These are phyloP conservation scores for Colletotrichum musae DNA, from an alignment of 2,329 filamentous ascomycete species.

Conservation along the genomic window DNA sequence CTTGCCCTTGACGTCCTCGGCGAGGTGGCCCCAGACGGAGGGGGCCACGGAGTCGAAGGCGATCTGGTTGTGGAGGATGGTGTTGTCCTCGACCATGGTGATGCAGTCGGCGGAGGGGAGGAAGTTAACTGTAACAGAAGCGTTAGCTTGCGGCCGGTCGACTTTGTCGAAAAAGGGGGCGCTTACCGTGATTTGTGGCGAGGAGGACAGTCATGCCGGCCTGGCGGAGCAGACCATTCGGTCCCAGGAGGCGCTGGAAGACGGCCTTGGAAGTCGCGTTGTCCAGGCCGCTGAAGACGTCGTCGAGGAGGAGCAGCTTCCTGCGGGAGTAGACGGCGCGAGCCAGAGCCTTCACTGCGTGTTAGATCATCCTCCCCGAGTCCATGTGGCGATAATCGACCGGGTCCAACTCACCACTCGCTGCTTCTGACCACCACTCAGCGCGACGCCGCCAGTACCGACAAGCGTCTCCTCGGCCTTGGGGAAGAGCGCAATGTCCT, in stretches of 20 bases:
- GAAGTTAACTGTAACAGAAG: conserved; percentile 41
- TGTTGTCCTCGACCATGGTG: conserved; percentile 45
- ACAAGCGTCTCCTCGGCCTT: conserved; percentile 53
- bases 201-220: conserved; percentile 58
- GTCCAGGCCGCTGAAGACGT: conserved; percentile 62
- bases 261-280: conserved; percentile 58
- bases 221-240: conserved; percentile 56
- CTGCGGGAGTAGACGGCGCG: conserved; percentile 60
- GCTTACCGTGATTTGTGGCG: conserved; percentile 55
- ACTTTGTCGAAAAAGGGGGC: not conserved
- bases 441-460: conserved; percentile 57
- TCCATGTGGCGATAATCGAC: not conserved
- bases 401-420: conserved; percentile 51
- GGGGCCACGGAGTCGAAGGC: conserved; percentile 42
- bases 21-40: conserved; percentile 41
- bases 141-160: conserved; percentile 3
- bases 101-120: conserved; percentile 45
- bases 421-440: conserved; percentile 62
- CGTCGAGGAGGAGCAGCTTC: conserved; percentile 60
- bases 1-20: conserved; percentile 26
- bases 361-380: not conserved
- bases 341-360: conserved; percentile 54
- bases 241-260: conserved; percentile 58
- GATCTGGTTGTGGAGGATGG: conserved; percentile 46
- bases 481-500: conserved; percentile 51